Evolutionary conservation across 257 asterid genomes (phyloP), one percentile per base, ranked within the genome.

Genomic region (Scutellaria barbata): DNA sequence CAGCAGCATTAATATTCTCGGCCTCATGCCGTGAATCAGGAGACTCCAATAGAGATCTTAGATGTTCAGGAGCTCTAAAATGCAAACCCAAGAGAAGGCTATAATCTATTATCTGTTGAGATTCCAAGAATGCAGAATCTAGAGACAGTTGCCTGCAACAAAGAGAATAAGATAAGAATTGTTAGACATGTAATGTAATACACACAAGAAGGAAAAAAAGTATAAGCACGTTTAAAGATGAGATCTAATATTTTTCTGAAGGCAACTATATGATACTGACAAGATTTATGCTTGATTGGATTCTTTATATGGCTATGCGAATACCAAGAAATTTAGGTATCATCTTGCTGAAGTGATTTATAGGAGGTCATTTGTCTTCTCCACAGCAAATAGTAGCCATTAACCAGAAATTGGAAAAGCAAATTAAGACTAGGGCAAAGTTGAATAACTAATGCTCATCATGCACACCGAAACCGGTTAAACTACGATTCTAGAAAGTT

Each of bases 11-110:
- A 53, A 68, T 41, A 66, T 48, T 76, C 76, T 77, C 88, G 55
- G 80, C 78, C 54, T 76, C 78, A 55, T 79, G 76, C 69, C 62
- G 73, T 6, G 95, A 75, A 71, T 84, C 89, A 37, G 97, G 85
- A 48, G 88, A 77, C 80, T 89, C 92, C 76, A 83, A 67, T 16
- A 87, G 78, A 43, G 92, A 78, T 63, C 75, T 84, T 47, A 90
- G 87, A 86, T 92, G 90, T 71, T 92, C 98, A 50, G 98, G 98
- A 66, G 98, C 99, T 81, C 96, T 84, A 80, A 90, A 88, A 84
- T 93, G 98, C 85, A 93, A 70, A 47, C 98, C 98, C 82, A 93
- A 71, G 46, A 93, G 90, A 81, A 93, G 98, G 82, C 98, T 90
- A 72, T 93, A 90, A 78, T 90, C 98, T 74, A 93, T 88, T 77